Evolutionary conservation across 371 early-diverging fungal species (phyloP).

Genomic region (Gilbertella persicaria): DNA sequence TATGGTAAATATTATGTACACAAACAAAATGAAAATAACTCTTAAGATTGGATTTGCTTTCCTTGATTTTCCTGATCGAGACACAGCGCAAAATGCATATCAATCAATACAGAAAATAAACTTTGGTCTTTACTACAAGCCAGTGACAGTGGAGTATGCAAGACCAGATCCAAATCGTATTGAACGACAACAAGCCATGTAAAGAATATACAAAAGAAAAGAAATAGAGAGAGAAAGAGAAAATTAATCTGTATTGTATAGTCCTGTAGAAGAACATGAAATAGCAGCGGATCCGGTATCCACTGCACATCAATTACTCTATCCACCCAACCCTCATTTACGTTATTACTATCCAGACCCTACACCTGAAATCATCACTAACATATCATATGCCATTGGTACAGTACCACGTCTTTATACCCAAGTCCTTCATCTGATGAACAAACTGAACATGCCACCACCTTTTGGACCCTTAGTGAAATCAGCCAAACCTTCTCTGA

Average conservation of each 20-base stretch:
- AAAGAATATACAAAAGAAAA: too few relatives aligned
- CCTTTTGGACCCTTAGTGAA: conserved; percentile 53
- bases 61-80: conserved; percentile 48
- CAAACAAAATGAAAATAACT: neutral
- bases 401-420: conserved; percentile 60
- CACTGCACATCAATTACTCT: conserved; percentile 18
- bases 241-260: neutral
- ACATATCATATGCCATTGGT: conserved; percentile 55
- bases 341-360: conserved; percentile 58
- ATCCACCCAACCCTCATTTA: conserved; percentile 54
- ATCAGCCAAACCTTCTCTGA: conserved; percentile 32
- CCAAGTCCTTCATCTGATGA: conserved; percentile 73
- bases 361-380: conserved; percentile 48
- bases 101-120: conserved; percentile 24
- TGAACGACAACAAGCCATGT: too few relatives aligned
- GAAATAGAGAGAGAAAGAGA: too few relatives aligned
- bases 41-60: conserved; percentile 47
- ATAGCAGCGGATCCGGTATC: conserved; percentile 18
- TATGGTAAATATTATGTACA: conserved; percentile 29
- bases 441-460: conserved; percentile 71
- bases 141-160: conserved; percentile 50
- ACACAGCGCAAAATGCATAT: conserved; percentile 35
- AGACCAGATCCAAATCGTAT: conserved; percentile 34
- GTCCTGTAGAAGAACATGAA: conserved; percentile 18
- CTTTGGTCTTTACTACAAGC: conserved; percentile 35